Evolutionary conservation across 2,329 filamentous ascomycete species (phyloP), one percentile per base, ranked within the genome.

Genomic region (Plectosphaerella sp.): DNA sequence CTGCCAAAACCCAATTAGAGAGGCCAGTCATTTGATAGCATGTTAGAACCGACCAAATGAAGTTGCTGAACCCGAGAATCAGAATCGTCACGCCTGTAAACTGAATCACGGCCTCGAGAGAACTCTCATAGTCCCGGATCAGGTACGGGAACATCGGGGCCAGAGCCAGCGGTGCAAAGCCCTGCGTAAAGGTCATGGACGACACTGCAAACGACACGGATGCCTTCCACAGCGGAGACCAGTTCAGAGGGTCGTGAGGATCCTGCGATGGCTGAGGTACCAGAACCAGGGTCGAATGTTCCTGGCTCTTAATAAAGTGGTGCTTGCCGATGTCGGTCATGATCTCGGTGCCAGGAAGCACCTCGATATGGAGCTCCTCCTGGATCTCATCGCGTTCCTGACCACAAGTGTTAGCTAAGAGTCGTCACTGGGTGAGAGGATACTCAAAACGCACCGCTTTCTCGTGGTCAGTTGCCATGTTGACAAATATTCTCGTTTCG

Each of bases 231-330:
- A 64, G 67, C n/a, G 59, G 62, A 5, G 69, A 69, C 75, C 75
- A 80, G 53, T 76, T 72, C 45, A 79, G 65, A 6, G 76, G 76
- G 56, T 79, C 76, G 53, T 76, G 72, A 5, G 73, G 65, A 54
- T 78, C 70, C 42, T 70, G 67, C 20, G 71, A 73, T 1, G 77
- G 76, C 47, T 71, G 68, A 8, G 77, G 77, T n/a, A 77, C 66
- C 8, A 78, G 62, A 15, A 79, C 71, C 5, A 77, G 73, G 18
- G 72, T 49, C 2, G 78, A 75, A 35, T 72, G 54, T 20, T 67
- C 65, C 37, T n/a, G 37, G 24, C 62, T 60, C 59, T 85, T 86
- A 60, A 86, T 80, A 59, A 87, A 87, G 64, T 86, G 83, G 64
- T 84, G 80, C 1, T 71, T 69, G 18, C 80, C 82, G 37, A 86